Evolutionary conservation across 1,284 basidiomycete species (phyloP).

Genomic region (Mycosarcoma mackinlayi): DNA sequence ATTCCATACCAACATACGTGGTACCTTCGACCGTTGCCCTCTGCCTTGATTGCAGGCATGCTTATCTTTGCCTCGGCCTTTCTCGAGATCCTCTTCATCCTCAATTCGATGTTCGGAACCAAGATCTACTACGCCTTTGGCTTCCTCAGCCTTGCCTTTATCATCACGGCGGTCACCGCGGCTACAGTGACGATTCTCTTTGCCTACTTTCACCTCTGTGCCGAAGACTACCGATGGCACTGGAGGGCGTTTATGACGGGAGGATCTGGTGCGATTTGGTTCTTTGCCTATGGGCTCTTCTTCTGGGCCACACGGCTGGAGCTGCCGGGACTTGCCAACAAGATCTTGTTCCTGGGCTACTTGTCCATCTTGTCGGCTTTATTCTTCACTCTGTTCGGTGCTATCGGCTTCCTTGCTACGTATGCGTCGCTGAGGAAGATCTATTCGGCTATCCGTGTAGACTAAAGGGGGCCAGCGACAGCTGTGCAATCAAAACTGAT

Average conservation of each 20-base stretch:
- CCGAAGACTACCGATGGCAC: constrained; percentile 98
- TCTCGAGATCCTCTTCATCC: constrained; percentile 92
- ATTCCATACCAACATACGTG: constrained; percentile 68
- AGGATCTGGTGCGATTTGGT: constrained; percentile 92
- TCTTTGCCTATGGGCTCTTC: constrained; percentile 81
- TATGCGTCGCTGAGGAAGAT: constrained; percentile 54
- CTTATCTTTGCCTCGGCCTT: constrained; percentile 96
- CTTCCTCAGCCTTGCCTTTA: constrained; percentile 88
- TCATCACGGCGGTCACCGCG: constrained; percentile 77
- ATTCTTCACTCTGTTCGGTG: constrained; percentile 87
- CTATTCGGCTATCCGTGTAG: constrained; percentile 62
- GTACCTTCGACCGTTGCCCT: constrained; percentile 72
- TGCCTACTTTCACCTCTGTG: constrained; percentile 85
- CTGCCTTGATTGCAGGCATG: constrained; percentile 85
- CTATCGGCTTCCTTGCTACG: constrained; percentile 56
- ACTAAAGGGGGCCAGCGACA: too few relatives aligned
- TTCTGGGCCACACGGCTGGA: constrained; percentile 89
- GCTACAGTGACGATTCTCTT: constrained; percentile 63
- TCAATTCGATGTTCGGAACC: constrained; percentile 92
- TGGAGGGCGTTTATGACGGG: constrained; percentile 96
- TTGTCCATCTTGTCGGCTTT: constrained; percentile 83
- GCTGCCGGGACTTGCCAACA: constrained; percentile 83
- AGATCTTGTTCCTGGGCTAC: constrained; percentile 91
- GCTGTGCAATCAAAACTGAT: too few relatives aligned
- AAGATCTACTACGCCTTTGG: constrained; percentile 76